phyloP scores from a whole-genome alignment of 2,329 filamentous ascomycete species.

The Aspergillus sp. region DNA sequence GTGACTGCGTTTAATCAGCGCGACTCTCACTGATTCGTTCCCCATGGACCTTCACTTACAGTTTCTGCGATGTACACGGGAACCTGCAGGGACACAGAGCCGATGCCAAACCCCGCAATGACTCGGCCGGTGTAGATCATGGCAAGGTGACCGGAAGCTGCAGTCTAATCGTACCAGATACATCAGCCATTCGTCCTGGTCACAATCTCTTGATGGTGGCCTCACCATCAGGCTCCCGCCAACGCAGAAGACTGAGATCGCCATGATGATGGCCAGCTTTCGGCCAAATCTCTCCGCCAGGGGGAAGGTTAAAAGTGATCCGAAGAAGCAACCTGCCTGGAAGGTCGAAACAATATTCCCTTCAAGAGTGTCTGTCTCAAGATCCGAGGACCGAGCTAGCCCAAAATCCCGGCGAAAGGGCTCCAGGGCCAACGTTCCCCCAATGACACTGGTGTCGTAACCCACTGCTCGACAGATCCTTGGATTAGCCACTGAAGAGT shows the following conservation, averaged over 20 bases:
- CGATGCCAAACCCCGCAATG: slow-evolving; percentile 9
- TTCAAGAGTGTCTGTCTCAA: slow-evolving; percentile 6
- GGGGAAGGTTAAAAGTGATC: slow-evolving; percentile 31
- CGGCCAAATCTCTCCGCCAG: slow-evolving; percentile 49
- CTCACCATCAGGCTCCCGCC: slow-evolving; percentile 37
- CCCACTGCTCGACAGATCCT: not conserved
- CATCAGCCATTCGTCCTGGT: not conserved
- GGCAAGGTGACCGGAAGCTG: slow-evolving; percentile 3
- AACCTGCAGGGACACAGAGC: slow-evolving; percentile 8
- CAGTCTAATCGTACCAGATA: not conserved
- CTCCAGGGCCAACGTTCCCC: slow-evolving; percentile 8
- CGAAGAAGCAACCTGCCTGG: slow-evolving; percentile 19
- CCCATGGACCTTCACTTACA: not conserved
- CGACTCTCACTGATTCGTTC: slow-evolving; percentile 47
- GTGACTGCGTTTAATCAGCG: slow-evolving; percentile 34
- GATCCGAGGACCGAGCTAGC: slow-evolving; percentile 1
- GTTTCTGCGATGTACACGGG: slow-evolving; percentile 8
- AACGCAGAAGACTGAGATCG: slow-evolving; percentile 54
- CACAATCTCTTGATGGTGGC: not conserved
- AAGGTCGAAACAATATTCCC: slow-evolving; percentile 12
- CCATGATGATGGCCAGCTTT: slow-evolving; percentile 51
- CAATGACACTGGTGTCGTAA: slow-evolving; percentile 11
- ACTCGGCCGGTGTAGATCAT: slow-evolving; percentile 5
- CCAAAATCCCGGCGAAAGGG: slow-evolving; percentile 10
- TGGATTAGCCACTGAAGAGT: too few species aligned